Percentiles rank a stretch among this genome's conserved stretches.
phyloP scores from a whole-genome alignment of 1,139 yeast genomes.

The Yamadazyma diddensiae region DNA sequence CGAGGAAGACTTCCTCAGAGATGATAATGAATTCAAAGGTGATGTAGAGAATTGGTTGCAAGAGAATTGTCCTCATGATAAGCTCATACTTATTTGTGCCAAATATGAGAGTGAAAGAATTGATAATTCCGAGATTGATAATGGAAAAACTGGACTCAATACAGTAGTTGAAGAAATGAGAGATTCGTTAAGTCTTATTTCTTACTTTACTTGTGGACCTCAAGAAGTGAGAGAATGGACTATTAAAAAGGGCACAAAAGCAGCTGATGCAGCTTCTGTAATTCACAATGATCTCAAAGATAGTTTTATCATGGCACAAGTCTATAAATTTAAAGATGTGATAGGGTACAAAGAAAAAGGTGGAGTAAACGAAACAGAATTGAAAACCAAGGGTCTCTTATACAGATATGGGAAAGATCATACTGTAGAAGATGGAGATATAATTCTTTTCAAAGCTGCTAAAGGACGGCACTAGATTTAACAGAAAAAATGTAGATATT shows the following conservation, averaged over 20 bases:
- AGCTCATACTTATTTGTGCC: conserved; percentile 58
- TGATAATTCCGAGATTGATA: conserved; percentile 16
- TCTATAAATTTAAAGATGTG: conserved; percentile 78
- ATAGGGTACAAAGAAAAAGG: conserved; percentile 17
- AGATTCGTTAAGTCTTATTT: conserved; percentile 62
- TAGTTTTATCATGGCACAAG: conserved; percentile 82
- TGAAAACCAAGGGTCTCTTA: conserved; percentile 50
- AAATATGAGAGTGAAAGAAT: conserved; percentile 47
- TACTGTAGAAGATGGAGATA: conserved; percentile 74
- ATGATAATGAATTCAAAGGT: conserved; percentile 43
- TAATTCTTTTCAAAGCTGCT: conserved; percentile 58
- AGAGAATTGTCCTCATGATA: conserved; percentile 54
- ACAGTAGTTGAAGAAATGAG: conserved; percentile 62
- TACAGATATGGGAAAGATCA: conserved; percentile 70
- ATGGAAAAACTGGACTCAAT: conserved; percentile 31
- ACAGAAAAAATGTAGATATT: too few relatives aligned
- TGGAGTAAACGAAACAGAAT: conserved; percentile 39
- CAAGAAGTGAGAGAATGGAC: conserved; percentile 94
- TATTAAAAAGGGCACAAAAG: conserved; percentile 69
- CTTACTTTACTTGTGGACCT: conserved; percentile 90
- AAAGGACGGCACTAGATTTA: conserved; percentile 27
- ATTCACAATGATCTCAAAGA: conserved; percentile 86
- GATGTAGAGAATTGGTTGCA: conserved; percentile 52
- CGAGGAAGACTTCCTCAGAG: conserved; percentile 48
- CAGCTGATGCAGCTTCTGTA: conserved; percentile 92